Conservation (phyloP, 2,329 filamentous ascomycete genomes). For the Didymellaceae sp. region DNA sequence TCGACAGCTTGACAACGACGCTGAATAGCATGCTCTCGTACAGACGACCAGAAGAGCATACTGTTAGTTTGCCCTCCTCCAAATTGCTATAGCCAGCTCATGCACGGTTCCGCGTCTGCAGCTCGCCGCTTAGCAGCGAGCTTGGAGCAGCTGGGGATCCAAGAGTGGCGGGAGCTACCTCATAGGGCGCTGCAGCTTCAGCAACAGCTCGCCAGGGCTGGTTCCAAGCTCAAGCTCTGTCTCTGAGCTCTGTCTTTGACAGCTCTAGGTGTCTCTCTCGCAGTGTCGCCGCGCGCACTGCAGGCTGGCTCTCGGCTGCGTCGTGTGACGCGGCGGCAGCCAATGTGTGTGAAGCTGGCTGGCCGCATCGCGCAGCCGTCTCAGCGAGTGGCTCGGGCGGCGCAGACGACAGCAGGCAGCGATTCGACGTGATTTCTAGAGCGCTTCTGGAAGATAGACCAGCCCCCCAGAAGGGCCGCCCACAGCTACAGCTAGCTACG, state of each 20-base stretch:
- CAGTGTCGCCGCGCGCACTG: conserved; percentile 9
- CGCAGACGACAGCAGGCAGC: conserved; percentile 10
- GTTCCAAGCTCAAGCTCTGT: conserved; percentile 1
- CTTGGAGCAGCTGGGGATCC: conserved; percentile 13
- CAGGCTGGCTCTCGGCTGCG: conserved; percentile 6
- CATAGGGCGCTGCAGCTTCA: conserved; percentile 20
- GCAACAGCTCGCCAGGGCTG: conserved; percentile 13
- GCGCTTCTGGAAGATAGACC: conserved; percentile 37
- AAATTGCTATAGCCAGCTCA: neutral
- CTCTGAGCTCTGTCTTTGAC: conserved; percentile 1
- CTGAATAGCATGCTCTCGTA: neutral
- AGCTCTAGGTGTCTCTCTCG: conserved; percentile 14
- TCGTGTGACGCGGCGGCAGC: conserved; percentile 23
- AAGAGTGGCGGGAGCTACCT: conserved; percentile 16
- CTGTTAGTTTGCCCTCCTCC: neutral
- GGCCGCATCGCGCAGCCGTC: conserved; percentile 21
- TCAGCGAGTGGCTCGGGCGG: conserved; percentile 19
- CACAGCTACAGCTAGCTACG: neutral
- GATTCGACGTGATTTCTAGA: conserved; percentile 29
- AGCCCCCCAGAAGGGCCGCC: conserved; percentile 32
- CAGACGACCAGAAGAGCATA: too few relatives aligned
- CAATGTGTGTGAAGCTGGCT: conserved; percentile 22
- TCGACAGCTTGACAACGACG: neutral
- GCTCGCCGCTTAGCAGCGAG: conserved; percentile 15
- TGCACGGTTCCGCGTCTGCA: conserved; percentile 16